Conservation (phyloP, 495 filamentous ascomycete species). For the Aspergillus egyptiacus region DNA sequence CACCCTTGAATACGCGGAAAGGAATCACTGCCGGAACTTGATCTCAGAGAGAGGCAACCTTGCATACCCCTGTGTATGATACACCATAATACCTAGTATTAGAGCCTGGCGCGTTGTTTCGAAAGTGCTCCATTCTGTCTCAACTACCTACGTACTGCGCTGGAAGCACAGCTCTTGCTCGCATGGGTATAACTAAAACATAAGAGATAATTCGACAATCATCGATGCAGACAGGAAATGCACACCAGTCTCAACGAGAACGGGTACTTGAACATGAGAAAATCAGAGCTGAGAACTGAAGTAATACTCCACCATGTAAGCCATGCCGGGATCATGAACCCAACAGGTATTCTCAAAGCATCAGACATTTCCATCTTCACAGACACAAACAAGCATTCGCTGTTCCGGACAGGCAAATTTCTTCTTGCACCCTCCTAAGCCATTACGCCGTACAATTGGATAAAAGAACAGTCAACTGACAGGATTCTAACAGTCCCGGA, state of each 20-base stretch:
- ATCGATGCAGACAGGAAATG: not conserved
- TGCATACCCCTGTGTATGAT: too few relatives aligned
- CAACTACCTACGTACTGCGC: not conserved
- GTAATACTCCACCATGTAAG: slow-evolving; percentile 9
- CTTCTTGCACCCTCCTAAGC: too few relatives aligned
- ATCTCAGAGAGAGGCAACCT: too few relatives aligned
- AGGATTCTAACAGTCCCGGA: not conserved
- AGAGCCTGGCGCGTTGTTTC: too few relatives aligned
- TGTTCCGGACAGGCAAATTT: slow-evolving; percentile 11
- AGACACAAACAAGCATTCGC: slow-evolving; percentile 1
- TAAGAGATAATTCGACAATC: not conserved
- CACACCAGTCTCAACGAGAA: not conserved
- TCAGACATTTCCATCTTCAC: not conserved
- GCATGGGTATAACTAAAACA: slow-evolving; percentile 6
- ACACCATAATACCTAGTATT: too few relatives aligned
- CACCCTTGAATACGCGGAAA: too few relatives aligned
- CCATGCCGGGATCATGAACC: not conserved
- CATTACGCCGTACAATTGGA: too few relatives aligned
- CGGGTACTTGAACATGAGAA: not conserved
- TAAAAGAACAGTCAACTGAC: not conserved
- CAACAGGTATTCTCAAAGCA: slow-evolving; percentile 10
- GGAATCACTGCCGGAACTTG: too few relatives aligned
- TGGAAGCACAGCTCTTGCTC: not conserved
- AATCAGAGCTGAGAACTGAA: not conserved
- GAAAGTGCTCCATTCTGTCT: not conserved